Percentiles rank a stretch among this genome's conserved stretches.
Conservation (phyloP, 2,329 filamentous ascomycete genomes). For the Xenoacremonium recifei region DNA sequence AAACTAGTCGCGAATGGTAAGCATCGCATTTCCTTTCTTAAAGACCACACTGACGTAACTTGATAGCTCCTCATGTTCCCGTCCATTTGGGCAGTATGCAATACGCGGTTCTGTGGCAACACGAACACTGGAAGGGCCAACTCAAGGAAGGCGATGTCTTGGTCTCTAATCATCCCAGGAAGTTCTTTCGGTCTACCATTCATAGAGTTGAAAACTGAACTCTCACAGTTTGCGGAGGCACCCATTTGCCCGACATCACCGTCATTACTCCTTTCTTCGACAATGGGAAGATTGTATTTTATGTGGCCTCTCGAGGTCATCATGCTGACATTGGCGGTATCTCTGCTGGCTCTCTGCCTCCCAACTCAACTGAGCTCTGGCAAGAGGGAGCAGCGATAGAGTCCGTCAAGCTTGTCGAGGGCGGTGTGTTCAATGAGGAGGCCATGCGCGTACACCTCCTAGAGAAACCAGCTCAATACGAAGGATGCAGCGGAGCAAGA, state of each 20-base stretch:
- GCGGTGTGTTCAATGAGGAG: slow-evolving; percentile 36
- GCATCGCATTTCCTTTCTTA: too few relatives aligned
- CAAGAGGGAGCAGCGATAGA: slow-evolving; percentile 60
- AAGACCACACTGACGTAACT: too few relatives aligned
- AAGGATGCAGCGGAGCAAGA: slow-evolving; percentile 53
- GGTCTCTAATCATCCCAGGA: slow-evolving; percentile 56
- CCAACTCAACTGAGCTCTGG: slow-evolving; percentile 59
- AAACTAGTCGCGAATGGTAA: slow-evolving; percentile 71
- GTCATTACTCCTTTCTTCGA: slow-evolving; percentile 28
- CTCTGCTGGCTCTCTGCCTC: slow-evolving; percentile 73
- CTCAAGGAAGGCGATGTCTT: slow-evolving; percentile 72
- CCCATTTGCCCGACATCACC: slow-evolving; percentile 27
- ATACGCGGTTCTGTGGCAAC: slow-evolving; percentile 69
- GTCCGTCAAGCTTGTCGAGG: slow-evolving; percentile 26
- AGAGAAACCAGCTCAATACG: slow-evolving; percentile 18
- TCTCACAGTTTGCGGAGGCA: slow-evolving; percentile 46
- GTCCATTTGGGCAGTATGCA: slow-evolving; percentile 77
- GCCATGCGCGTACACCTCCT: slow-evolving; percentile 60
- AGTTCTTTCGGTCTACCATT: too few relatives aligned
- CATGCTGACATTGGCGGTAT: slow-evolving; percentile 53
- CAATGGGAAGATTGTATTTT: slow-evolving; percentile 30
- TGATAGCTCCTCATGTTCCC: slow-evolving; percentile 72
- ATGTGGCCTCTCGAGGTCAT: slow-evolving; percentile 31
- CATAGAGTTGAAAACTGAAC: too few relatives aligned
- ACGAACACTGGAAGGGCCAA: slow-evolving; percentile 66